phyloP scores from a whole-genome alignment of 1,284 basidiomycete species.

The Vanrija sp. region DNA sequence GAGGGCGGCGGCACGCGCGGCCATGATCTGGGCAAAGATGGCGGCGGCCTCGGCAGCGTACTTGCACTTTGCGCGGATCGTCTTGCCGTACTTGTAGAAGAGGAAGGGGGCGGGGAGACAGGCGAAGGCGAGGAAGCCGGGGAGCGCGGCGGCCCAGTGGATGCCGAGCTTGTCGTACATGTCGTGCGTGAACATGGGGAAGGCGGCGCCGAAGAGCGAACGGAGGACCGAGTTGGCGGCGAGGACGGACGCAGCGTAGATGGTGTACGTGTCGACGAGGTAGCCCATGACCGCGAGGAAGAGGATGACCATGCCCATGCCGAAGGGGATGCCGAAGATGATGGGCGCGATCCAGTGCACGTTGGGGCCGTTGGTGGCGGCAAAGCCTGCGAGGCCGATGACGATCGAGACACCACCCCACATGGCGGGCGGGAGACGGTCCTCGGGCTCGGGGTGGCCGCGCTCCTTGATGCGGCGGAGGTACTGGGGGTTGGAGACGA shows the following conservation, averaged over 20 bases:
- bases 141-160: slow-evolving; percentile 63
- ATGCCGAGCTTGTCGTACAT: slow-evolving; percentile 57
- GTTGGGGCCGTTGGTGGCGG: slow-evolving; percentile 42
- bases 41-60: slow-evolving; percentile 41
- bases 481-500: slow-evolving; percentile 56
- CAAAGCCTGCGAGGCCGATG: slow-evolving; percentile 48
- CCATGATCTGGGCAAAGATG: slow-evolving; percentile 39
- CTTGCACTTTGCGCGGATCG: slow-evolving; percentile 58
- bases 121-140: slow-evolving; percentile 58
- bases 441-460: slow-evolving; percentile 57
- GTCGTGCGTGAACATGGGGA: slow-evolving; percentile 56
- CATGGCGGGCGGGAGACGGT: slow-evolving; percentile 56
- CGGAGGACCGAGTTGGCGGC: slow-evolving; percentile 68
- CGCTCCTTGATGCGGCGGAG: slow-evolving; percentile 55
- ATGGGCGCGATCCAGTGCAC: slow-evolving; percentile 57
- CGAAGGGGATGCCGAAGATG: slow-evolving; percentile 61
- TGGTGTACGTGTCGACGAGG: slow-evolving; percentile 60
- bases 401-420: slow-evolving; percentile 42
- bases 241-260: slow-evolving; percentile 57
- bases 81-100: slow-evolving; percentile 56
- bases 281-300: slow-evolving; percentile 60
- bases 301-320: slow-evolving; percentile 60
- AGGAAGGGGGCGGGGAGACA: slow-evolving; percentile 58
- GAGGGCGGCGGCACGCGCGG: slow-evolving; percentile 26
- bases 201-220: slow-evolving; percentile 61